These are phyloP conservation scores for Microdochium nivale DNA, from an alignment of 2,329 filamentous ascomycete genomes.

Conservation along the genomic window DNA sequence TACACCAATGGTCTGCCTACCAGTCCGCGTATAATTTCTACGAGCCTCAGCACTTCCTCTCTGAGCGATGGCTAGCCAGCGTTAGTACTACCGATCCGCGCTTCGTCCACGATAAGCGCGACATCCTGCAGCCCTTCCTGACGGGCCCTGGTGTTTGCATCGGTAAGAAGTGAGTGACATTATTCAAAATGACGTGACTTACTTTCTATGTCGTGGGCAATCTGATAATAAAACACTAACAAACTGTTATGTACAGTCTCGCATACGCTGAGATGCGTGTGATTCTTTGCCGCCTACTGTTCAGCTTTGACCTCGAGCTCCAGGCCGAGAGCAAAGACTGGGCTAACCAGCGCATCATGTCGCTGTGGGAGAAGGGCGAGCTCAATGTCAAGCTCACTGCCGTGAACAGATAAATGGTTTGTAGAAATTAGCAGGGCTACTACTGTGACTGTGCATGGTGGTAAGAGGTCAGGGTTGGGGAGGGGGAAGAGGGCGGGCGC, in stretches of 20 bases:
- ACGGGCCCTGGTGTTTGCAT: constrained; percentile 40
- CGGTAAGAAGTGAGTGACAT: constrained; percentile 37
- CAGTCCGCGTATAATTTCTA: constrained; percentile 1
- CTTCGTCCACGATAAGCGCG: constrained; percentile 31
- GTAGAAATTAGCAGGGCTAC: no score
- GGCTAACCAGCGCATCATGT: constrained; percentile 28
- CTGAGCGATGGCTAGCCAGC: constrained; percentile 4
- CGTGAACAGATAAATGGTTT: no score
- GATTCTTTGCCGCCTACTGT: constrained; percentile 36
- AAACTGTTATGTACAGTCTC: no score
- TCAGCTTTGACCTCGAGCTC: constrained; percentile 37
- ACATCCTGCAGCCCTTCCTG: constrained; percentile 37
- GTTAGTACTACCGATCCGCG: constrained; percentile 15
- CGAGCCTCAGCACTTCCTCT: constrained; percentile 2
- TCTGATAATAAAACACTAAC: no score
- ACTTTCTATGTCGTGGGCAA: no score
- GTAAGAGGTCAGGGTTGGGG: no score
- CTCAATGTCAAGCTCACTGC: constrained; percentile 26
- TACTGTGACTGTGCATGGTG: no score
- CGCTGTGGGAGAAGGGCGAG: constrained; percentile 30
- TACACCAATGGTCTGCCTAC: constrained; percentile 3
- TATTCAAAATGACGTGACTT: no score
- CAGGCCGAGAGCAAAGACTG: constrained; percentile 26
- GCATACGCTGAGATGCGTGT: constrained; percentile 42
- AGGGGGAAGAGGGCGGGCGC: no score